Evolutionary conservation across 768 basidiomycete genomes (phyloP).

Genomic region (Mycena haematopus): DNA sequence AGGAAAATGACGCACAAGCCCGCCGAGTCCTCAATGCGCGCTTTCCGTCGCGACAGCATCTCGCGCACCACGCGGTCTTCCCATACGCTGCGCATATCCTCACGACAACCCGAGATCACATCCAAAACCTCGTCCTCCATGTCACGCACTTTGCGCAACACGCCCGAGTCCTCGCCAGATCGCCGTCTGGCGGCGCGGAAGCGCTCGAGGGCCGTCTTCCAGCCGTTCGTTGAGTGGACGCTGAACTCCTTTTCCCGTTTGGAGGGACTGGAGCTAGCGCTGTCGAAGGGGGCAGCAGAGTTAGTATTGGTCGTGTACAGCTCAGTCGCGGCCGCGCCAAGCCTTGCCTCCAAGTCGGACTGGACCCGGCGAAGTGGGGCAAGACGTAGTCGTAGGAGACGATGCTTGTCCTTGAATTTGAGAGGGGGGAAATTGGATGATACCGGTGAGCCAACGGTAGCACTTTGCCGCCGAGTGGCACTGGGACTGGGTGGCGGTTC

Average conservation of each 20-base stretch:
- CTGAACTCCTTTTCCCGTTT: slow-evolving; percentile 53
- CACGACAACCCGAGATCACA: slow-evolving; percentile 62
- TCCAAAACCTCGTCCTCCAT: slow-evolving; percentile 63
- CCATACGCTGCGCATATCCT: slow-evolving; percentile 76
- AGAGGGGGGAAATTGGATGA: slow-evolving; percentile 30
- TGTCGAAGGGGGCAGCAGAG: slow-evolving; percentile 51
- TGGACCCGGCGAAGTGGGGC: slow-evolving; percentile 64
- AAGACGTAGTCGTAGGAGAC: slow-evolving; percentile 62
- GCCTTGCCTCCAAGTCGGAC: slow-evolving; percentile 60
- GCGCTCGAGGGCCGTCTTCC: slow-evolving; percentile 67
- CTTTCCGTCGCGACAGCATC: slow-evolving; percentile 59
- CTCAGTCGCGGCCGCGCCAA: slow-evolving; percentile 66
- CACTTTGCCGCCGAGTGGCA: slow-evolving; percentile 30
- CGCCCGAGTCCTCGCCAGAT: slow-evolving; percentile 26
- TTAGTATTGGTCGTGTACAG: slow-evolving; percentile 46
- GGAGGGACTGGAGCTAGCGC: slow-evolving; percentile 33
- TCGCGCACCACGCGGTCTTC: slow-evolving; percentile 68
- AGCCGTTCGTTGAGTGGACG: slow-evolving; percentile 67
- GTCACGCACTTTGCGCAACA: slow-evolving; percentile 42
- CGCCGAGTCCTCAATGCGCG: slow-evolving; percentile 69
- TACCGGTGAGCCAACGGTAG: slow-evolving; percentile 1
- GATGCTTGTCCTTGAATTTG: slow-evolving; percentile 68
- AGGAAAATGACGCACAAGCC: slow-evolving; percentile 66
- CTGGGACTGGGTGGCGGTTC: slow-evolving; percentile 42
- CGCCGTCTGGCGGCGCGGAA: slow-evolving; percentile 48